These are phyloP conservation scores for Naumovozyma baii DNA, from an alignment of 805 yeast species.

Conservation along the genomic window DNA sequence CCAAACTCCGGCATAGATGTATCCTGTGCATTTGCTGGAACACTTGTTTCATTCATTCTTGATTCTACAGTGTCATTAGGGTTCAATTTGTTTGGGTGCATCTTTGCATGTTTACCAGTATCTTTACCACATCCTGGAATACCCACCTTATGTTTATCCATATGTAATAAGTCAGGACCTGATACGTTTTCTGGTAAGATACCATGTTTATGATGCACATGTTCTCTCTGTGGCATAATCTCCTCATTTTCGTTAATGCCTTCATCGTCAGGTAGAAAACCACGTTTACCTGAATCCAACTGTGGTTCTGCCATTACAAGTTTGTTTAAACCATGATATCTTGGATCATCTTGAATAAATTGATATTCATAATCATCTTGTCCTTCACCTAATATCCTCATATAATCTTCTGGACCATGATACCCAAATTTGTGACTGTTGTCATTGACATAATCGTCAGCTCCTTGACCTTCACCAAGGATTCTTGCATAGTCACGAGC, in stretches of 20 bases:
- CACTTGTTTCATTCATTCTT: constrained; percentile 8
- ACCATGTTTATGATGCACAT: constrained; percentile 1
- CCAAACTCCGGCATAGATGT: constrained; percentile 8
- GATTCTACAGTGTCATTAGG: constrained; percentile 7
- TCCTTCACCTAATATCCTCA: constrained; percentile 9
- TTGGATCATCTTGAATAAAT: background rate
- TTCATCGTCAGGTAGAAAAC: constrained; percentile 5
- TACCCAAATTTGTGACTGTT: constrained; percentile 1
- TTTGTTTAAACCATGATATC: background rate
- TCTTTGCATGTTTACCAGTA: background rate
- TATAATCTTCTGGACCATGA: constrained; percentile 4
- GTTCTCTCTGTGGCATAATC: background rate
- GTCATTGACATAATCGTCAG: constrained; percentile 6
- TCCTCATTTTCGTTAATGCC: constrained; percentile 1
- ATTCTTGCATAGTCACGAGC: constrained; percentile 5
- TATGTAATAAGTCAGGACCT: constrained; percentile 1
- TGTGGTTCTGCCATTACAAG: constrained; percentile 2
- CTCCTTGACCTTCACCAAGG: constrained; percentile 9
- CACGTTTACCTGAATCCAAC: constrained; percentile 1
- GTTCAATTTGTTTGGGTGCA: constrained; percentile 1
- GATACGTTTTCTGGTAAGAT: constrained; percentile 5
- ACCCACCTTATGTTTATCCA: constrained; percentile 2
- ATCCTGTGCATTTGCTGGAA: constrained; percentile 6
- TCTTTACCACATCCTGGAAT: constrained; percentile 12
- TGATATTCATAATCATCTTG: constrained; percentile 7